A percentile compares a stretch with the other conserved stretches of the same genome.
Evolutionary conservation across 441 rosid species (phyloP).

Genomic region (Raphanus hybrid): DNA sequence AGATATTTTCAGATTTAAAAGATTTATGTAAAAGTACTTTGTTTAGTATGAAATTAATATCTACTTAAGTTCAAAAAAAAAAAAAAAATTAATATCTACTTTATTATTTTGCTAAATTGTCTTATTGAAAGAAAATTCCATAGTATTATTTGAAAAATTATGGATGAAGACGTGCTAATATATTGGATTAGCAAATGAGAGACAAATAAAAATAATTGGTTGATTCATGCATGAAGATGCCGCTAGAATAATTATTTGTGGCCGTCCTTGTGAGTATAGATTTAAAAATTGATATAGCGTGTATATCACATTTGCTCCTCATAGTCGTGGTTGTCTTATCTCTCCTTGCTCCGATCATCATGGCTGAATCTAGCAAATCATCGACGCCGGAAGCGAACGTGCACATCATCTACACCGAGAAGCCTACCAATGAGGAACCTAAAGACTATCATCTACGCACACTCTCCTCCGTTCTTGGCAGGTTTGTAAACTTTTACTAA

Average conservation of each 20-base stretch:
- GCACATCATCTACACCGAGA: constrained; percentile 81
- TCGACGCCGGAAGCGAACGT: constrained; percentile 53
- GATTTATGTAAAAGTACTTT: neutral
- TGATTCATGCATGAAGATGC: neutral
- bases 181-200: neutral
- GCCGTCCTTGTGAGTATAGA: neutral
- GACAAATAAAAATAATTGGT: neutral
- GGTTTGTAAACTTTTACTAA: constrained; percentile 41
- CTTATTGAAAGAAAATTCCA: neutral
- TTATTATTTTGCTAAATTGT: neutral
- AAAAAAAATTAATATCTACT: neutral
- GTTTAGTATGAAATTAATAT: neutral
- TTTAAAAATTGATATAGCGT: neutral
- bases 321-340: constrained; percentile 19
- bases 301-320: constrained; percentile 3
- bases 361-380: constrained; percentile 54
- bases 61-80: no score
- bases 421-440: constrained; percentile 63
- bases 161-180: neutral
- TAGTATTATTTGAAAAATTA: neutral
- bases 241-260: neutral
- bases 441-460: constrained; percentile 69
- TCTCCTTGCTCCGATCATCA: constrained; percentile 39
- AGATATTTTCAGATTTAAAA: neutral
- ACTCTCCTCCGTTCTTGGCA: constrained; percentile 77